A percentile compares a stretch with the other conserved stretches of the same genome.
phyloP scores from a whole-genome alignment of 768 basidiomycete species.

The Collybiopsis luxurians region DNA sequence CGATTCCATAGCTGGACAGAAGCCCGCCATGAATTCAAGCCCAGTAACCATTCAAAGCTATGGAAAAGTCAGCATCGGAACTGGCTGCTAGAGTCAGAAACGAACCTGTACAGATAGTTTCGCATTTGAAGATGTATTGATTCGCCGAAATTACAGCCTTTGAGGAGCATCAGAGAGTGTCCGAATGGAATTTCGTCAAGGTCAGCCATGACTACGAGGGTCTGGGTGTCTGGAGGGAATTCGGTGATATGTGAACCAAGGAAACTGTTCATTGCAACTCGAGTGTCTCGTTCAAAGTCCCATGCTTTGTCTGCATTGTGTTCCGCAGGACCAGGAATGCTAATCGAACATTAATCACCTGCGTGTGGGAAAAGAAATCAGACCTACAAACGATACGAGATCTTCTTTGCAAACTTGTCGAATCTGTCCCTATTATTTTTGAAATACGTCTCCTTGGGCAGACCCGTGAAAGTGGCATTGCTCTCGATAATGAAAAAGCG shows the following conservation, averaged over 20 bases:
- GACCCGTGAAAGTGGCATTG: conserved; percentile 59
- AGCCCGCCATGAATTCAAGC: conserved; percentile 54
- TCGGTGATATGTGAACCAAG: conserved; percentile 35
- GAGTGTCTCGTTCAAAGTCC: conserved; percentile 46
- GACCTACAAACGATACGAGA: conserved; percentile 48
- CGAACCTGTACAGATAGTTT: conserved; percentile 58
- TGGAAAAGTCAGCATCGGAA: not conserved
- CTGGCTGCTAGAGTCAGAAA: not conserved
- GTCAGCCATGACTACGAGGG: conserved; percentile 60
- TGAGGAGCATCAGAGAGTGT: conserved; percentile 49
- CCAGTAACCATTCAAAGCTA: conserved; percentile 59
- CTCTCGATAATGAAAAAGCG: conserved; percentile 62
- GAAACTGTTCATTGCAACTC: conserved; percentile 47
- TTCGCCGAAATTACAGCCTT: conserved; percentile 48
- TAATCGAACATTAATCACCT: conserved; percentile 12
- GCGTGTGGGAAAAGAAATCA: not conserved
- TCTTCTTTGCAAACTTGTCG: conserved; percentile 48
- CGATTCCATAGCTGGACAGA: conserved; percentile 46
- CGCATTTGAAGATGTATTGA: conserved; percentile 60
- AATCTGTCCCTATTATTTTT: conserved; percentile 43
- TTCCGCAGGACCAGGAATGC: conserved; percentile 45
- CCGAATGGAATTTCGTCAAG: conserved; percentile 59
- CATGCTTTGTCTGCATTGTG: conserved; percentile 42
- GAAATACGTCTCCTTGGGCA: conserved; percentile 53
- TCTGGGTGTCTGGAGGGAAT: conserved; percentile 26